phyloP scores from a whole-genome alignment of 164 flowering plant species.

The Protea cynaroides region DNA sequence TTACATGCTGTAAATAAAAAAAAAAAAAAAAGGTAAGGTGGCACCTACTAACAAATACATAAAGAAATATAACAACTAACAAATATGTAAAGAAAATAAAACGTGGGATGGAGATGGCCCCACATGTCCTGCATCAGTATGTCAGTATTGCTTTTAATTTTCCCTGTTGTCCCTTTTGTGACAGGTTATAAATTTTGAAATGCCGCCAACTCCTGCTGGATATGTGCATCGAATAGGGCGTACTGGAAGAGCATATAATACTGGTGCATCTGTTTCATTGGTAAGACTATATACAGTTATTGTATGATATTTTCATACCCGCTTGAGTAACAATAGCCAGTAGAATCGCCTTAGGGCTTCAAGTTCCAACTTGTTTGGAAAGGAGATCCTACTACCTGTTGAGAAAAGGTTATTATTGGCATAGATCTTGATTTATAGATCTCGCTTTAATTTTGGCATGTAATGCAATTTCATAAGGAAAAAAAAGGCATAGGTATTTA shows the following conservation, averaged over 20 bases:
- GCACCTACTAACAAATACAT: too few species aligned
- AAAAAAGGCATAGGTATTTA: too few species aligned
- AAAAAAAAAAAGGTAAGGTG: too few species aligned
- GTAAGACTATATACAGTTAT: slow-evolving; percentile 37
- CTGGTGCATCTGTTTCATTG: slow-evolving; percentile 86
- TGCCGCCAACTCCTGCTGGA: slow-evolving; percentile 72
- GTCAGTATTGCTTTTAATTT: not conserved
- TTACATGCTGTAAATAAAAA: too few species aligned
- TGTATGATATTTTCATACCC: not conserved
- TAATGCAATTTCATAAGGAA: not conserved
- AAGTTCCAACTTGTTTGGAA: too few species aligned
- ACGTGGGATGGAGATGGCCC: too few species aligned
- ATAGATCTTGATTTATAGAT: not conserved
- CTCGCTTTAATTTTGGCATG: not conserved
- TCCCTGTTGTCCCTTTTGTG: not conserved
- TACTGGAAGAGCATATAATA: slow-evolving; percentile 86
- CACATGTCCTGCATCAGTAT: too few species aligned
- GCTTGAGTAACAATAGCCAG: not conserved
- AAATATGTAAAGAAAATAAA: too few species aligned
- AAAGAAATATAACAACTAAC: too few species aligned
- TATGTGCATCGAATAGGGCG: slow-evolving; percentile 97
- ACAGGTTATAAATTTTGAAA: slow-evolving; percentile 89
- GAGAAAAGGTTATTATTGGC: not conserved
- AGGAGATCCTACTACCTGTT: too few species aligned
- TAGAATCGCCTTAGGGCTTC: too few species aligned